Evolutionary conservation across 164 flowering plant genomes (phyloP).

Genomic region (Litsea cubeba): DNA sequence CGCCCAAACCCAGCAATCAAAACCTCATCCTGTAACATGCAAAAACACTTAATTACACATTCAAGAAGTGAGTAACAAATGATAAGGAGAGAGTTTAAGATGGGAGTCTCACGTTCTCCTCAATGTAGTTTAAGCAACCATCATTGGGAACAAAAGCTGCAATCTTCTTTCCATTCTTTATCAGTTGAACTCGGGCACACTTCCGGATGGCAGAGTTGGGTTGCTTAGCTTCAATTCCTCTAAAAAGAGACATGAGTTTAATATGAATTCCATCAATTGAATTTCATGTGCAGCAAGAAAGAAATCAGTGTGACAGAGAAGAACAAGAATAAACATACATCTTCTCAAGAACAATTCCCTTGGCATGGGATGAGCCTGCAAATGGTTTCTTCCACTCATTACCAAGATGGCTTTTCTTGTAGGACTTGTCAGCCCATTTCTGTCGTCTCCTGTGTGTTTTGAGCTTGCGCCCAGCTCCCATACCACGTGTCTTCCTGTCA

Average conservation of each 20-base stretch:
- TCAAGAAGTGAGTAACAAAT: background rate
- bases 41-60: background rate
- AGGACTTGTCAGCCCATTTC: constrained; percentile 57
- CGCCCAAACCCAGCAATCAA: constrained; percentile 65
- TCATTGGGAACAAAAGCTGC: constrained; percentile 66
- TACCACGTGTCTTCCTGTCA: constrained; percentile 55
- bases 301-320: background rate
- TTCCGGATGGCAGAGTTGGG: constrained; percentile 66
- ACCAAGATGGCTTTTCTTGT: constrained; percentile 58
- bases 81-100: background rate
- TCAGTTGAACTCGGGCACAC: constrained; percentile 60
- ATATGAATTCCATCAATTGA: background rate
- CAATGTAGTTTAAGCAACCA: constrained; percentile 61
- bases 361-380: constrained; percentile 63
- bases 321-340: constrained; percentile 27
- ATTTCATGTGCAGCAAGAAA: background rate
- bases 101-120: constrained; percentile 45
- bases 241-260: constrained; percentile 12
- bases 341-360: constrained; percentile 61
- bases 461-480: constrained; percentile 66
- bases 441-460: constrained; percentile 46
- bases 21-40: constrained; percentile 43
- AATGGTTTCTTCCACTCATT: constrained; percentile 69
- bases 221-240: constrained; percentile 69
- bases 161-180: constrained; percentile 64